Conservation (phyloP, 352 stramenopile genomes). For the Globisporangium nagaii region DNA sequence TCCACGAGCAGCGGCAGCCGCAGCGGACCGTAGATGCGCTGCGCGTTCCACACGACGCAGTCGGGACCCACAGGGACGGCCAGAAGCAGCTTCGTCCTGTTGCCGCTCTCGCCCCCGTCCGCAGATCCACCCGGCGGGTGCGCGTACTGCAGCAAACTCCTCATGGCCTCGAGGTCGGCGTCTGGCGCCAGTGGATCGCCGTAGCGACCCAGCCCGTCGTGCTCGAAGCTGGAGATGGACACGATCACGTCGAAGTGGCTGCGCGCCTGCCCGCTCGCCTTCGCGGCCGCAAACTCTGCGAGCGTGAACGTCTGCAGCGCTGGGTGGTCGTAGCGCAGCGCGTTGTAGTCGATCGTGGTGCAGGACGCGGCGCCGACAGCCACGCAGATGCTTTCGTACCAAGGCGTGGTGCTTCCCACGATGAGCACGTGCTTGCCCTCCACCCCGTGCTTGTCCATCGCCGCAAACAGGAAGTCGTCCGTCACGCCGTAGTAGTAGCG, state of each 20-base stretch:
- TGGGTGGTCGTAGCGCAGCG: slow-evolving; percentile 25
- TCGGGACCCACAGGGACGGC: slow-evolving; percentile 45
- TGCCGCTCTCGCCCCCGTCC: too few species aligned
- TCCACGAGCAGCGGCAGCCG: slow-evolving; percentile 42
- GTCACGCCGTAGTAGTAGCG: slow-evolving; percentile 24
- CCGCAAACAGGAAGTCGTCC: slow-evolving; percentile 19
- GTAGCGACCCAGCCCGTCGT: slow-evolving; percentile 68
- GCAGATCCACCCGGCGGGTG: slow-evolving; percentile 7
- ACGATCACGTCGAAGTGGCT: slow-evolving; percentile 28
- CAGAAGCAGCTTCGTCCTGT: slow-evolving; percentile 24
- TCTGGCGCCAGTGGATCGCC: slow-evolving; percentile 52
- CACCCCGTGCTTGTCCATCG: slow-evolving; percentile 22
- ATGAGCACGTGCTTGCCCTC: slow-evolving; percentile 29
- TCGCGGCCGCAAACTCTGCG: slow-evolving; percentile 18
- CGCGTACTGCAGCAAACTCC: slow-evolving; percentile 18
- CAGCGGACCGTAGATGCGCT: slow-evolving; percentile 44
- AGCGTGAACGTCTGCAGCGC: slow-evolving; percentile 27
- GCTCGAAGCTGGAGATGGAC: slow-evolving; percentile 45
- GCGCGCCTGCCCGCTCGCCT: background rate
- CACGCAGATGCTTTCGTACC: slow-evolving; percentile 35
- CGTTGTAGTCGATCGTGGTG: slow-evolving; percentile 32
- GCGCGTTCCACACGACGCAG: slow-evolving; percentile 46
- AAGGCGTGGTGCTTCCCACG: slow-evolving; percentile 29
- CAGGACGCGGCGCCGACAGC: slow-evolving; percentile 25
- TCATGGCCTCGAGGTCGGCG: slow-evolving; percentile 52